phyloP scores from a whole-genome alignment of 2,329 filamentous ascomycete genomes.

The Aspergillus aculeatus region DNA sequence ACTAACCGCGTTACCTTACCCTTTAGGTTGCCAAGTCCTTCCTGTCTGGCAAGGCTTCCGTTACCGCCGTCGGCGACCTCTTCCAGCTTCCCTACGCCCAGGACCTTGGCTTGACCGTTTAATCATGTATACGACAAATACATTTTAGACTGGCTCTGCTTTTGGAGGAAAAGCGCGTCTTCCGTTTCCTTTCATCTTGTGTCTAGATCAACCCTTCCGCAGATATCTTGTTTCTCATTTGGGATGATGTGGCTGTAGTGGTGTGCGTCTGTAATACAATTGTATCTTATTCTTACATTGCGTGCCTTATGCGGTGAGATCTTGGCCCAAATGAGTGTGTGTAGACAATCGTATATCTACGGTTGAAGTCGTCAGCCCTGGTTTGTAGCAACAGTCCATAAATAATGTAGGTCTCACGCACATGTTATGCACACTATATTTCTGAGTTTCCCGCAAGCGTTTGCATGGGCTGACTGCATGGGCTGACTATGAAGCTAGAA shows the following conservation, averaged over 20 bases:
- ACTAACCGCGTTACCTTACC: slow-evolving; percentile 23
- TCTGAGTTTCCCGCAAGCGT: neutral
- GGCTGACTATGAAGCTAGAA: too few relatives aligned
- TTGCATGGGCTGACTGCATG: too few relatives aligned
- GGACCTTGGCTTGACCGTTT: slow-evolving; percentile 92
- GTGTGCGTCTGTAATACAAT: slow-evolving; percentile 41
- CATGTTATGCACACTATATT: neutral
- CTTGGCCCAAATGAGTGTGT: neutral
- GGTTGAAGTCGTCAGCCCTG: neutral
- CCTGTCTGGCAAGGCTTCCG: slow-evolving; percentile 82
- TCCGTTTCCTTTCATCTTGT: slow-evolving; percentile 30
- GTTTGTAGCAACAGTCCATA: too few relatives aligned
- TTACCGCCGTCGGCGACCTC: slow-evolving; percentile 88
- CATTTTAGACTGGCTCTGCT: slow-evolving; percentile 35
- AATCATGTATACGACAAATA: slow-evolving; percentile 49
- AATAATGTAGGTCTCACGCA: too few relatives aligned
- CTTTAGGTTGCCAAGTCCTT: slow-evolving; percentile 80
- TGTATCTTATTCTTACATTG: slow-evolving; percentile 32
- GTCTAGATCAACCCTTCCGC: slow-evolving; percentile 37
- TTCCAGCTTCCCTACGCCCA: slow-evolving; percentile 87
- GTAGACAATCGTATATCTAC: neutral
- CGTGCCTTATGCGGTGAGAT: slow-evolving; percentile 2
- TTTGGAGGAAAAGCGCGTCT: slow-evolving; percentile 31
- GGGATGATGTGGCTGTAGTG: slow-evolving; percentile 35
- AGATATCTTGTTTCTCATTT: slow-evolving; percentile 33